These are phyloP conservation scores for Apiospora kogelbergensis DNA, from an alignment of 2,329 filamentous ascomycete genomes.

Conservation along the genomic window DNA sequence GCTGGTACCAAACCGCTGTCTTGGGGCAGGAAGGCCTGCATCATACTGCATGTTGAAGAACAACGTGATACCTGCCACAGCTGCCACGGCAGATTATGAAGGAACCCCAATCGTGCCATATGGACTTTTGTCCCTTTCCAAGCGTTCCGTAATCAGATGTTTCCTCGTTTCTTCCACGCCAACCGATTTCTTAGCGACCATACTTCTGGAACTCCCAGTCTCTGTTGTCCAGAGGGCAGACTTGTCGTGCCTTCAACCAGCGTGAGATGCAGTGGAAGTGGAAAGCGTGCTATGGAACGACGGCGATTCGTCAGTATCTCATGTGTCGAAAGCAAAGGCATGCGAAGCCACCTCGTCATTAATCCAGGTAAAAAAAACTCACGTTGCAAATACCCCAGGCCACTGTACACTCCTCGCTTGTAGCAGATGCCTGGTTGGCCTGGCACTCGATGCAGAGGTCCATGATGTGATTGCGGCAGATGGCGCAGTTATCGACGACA, in stretches of 20 bases:
- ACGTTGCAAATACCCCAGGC: constrained; percentile 99
- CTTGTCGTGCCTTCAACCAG: constrained; percentile 98
- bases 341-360: neutral
- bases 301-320: constrained; percentile 32
- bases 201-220: constrained; percentile 99
- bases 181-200: constrained; percentile 53
- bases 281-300: constrained; percentile 77
- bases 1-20: neutral
- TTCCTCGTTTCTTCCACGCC: neutral
- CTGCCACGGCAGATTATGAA: neutral
- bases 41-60: neutral
- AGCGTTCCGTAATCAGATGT: neutral
- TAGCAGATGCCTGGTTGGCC: constrained; percentile 95
- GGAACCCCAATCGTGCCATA: neutral
- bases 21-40: neutral
- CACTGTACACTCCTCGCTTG: constrained; percentile 96
- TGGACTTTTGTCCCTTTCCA: neutral
- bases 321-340: neutral
- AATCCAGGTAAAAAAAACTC: constrained; percentile 39
- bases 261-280: constrained; percentile 99
- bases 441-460: constrained; percentile 99
- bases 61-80: neutral
- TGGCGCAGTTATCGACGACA: constrained; percentile 98
- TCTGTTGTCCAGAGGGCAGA: constrained; percentile 94
- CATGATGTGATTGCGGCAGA: constrained; percentile 99